These are phyloP conservation scores for Ogataea nakhonphanomensis DNA, from an alignment of 805 yeast genomes.

Conservation along the genomic window DNA sequence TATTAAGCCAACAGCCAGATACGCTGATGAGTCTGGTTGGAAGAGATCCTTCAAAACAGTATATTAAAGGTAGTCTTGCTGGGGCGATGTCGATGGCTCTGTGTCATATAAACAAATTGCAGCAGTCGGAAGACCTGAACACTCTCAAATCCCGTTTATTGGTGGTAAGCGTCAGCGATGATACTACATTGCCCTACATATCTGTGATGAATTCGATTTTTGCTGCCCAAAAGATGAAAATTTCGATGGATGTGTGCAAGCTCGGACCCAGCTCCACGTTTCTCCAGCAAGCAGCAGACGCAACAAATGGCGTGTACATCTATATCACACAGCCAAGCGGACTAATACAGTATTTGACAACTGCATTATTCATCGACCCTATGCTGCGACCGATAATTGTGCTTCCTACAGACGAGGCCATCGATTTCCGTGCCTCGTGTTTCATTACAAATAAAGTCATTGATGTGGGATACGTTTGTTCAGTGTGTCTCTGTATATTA, in stretches of 20 bases:
- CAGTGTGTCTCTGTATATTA: slow-evolving; percentile 84
- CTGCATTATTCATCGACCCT: slow-evolving; percentile 87
- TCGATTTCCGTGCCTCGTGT: slow-evolving; percentile 94
- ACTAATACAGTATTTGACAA: slow-evolving; percentile 72
- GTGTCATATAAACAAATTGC: slow-evolving; percentile 69
- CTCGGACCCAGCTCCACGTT: slow-evolving; percentile 71
- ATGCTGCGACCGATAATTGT: slow-evolving; percentile 70
- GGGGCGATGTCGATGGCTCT: slow-evolving; percentile 84
- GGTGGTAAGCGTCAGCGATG: slow-evolving; percentile 64
- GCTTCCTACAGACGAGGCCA: slow-evolving; percentile 77
- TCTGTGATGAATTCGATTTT: slow-evolving; percentile 94
- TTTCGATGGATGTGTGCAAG: slow-evolving; percentile 89
- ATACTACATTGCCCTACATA: slow-evolving; percentile 76
- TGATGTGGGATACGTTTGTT: slow-evolving; percentile 91
- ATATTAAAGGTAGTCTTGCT: slow-evolving; percentile 51
- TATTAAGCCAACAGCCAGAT: slow-evolving; percentile 36
- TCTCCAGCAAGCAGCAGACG: slow-evolving; percentile 92
- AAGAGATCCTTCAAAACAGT: slow-evolving; percentile 19
- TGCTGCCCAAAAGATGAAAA: slow-evolving; percentile 89
- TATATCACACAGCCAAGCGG: slow-evolving; percentile 67
- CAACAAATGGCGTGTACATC: slow-evolving; percentile 87
- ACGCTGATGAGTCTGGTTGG: slow-evolving; percentile 20
- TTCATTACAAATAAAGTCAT: slow-evolving; percentile 86
- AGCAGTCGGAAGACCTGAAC: slow-evolving; percentile 44
- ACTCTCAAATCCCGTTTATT: slow-evolving; percentile 63